Base-by-base conservation (phyloP, 2,329 filamentous ascomycete genomes). In the Eutypella sp. region DNA sequence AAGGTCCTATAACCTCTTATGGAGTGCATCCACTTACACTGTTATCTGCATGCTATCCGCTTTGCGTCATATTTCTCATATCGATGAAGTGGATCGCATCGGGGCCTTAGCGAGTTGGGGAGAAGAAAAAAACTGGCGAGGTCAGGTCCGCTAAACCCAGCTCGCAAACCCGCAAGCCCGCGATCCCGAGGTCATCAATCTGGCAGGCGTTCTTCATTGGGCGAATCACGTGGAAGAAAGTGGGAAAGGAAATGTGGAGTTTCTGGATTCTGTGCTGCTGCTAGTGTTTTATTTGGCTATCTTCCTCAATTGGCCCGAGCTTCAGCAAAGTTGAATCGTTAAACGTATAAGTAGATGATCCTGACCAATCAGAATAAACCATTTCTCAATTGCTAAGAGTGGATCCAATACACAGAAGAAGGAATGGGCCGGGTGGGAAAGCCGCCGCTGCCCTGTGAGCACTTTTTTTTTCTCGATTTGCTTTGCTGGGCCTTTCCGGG, bases 371-470 rank as follows among this genome's bases (percentile, higher is more conserved):
- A 38, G 42, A 45, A 40, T 16, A 8, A 15, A 45, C 15, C 13
- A 27, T 45, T 45, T 44, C 36, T 18, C 39, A 22, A 45, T 39
- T 39, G 36, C 36, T 39, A 10, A 24, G 36, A 20, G 7, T 10
- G 5, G n/a, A 34, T 15, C 31, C 15, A 34, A 15, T 16, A 16
- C 11, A n/a, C 27, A 31, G 11, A n/a, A n/a, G 27, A 9, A 16
- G 31, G 15, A n/a, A n/a, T 13, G 31, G 15, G 13, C 31, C 18
- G 13, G 10, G 36, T 7, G 10, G 19, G 13, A 38, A 16, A 33
- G 29, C 13, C 29, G 16, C 13, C 25, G 29, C 29, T n/a, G n/a
- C n/a, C n/a, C 29, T 33, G 25, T 37, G 36, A 39, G 36, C 36
- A 39, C 36, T 39, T 39, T 39, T 39, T n/a, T n/a, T 39, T 22